Base-by-base conservation (phyloP, 306 rosid species). In the Hylodesmum podocarpum region DNA sequence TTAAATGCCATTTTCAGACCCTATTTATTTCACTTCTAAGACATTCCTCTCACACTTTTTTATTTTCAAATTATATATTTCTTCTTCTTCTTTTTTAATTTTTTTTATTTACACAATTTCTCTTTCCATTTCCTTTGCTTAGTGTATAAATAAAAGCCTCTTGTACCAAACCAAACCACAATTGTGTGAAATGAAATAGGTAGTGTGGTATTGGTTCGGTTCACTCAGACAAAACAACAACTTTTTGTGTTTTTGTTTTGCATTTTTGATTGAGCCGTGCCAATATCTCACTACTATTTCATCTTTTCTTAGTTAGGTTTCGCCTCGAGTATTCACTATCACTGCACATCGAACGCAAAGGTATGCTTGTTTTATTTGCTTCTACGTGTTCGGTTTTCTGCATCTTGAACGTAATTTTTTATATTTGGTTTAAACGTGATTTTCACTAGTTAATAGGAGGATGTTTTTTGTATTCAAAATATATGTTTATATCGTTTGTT, bases 191-290 rank as follows among this genome's bases (percentile, higher is more conserved):
- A 33, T 89, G 94, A 78, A 82, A 72, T 80, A 77, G 91, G 65
- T 44, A 78, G 83, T 87, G 72, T 78, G 91, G 69, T 89, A 89
- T 89, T 89, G 94, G 94, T 89, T 84, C 82, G 94, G 94, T 84
- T 89, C 91, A 89, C 85, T 87, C 94, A 86, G 88, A 89, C 61
- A 13, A 34, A 58, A 27, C 5, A 43, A 3, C 18, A 43, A 22
- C 43, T 0, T 7, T 37, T 11, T 1, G n/a, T n/a, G n/a, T n/a
- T n/a, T n/a, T 10, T 22, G 49, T 76, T 78, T 81, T 55, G 46
- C 6, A 0, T 24, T 46, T 89, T 77, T 89, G 91, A 89, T 89
- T 89, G 94, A 89, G 91, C 90, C 94, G 94, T 80, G 94, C 86
- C 94, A 89, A 89, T 89, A 89, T 89, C 87, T 84, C 80, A 87